Percentiles rank a stretch among this genome's conserved stretches.
Conservation (phyloP, 129 eudicot genomes). For the Glebionis coronaria region DNA sequence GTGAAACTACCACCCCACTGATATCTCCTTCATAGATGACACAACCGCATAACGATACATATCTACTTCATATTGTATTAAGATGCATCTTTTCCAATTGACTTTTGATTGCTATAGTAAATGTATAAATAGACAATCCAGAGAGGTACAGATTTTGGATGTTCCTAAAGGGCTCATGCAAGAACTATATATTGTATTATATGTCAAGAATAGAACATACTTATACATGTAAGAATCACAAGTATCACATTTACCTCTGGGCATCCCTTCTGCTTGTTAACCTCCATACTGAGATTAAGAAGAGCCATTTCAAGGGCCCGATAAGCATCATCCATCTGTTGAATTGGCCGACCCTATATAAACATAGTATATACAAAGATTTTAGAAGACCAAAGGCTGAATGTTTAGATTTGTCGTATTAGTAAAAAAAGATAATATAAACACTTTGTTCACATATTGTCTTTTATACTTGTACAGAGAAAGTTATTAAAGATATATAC, state of each 20-base stretch:
- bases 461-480: neutral
- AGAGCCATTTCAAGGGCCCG: constrained; percentile 65
- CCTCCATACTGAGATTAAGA: constrained; percentile 46
- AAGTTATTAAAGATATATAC: constrained; percentile 8
- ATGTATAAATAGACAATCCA: constrained; percentile 72
- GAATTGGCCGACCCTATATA: constrained; percentile 36
- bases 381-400: constrained; percentile 3
- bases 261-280: constrained; percentile 49
- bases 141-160: constrained; percentile 56
- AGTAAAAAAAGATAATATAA: neutral
- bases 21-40: neutral
- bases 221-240: constrained; percentile 11
- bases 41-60: constrained; percentile 54
- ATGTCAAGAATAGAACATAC: constrained; percentile 1
- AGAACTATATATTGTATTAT: constrained; percentile 35
- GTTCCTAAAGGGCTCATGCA: constrained; percentile 62
- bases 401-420: neutral
- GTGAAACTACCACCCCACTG: too few species aligned
- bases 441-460: neutral
- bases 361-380: constrained; percentile 18
- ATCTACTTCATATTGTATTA: too few species aligned
- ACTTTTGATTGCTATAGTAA: constrained; percentile 56
- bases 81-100: constrained; percentile 74
- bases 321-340: constrained; percentile 38
- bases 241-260: constrained; percentile 43